Percentiles rank a stretch among this genome's conserved stretches.
Evolutionary conservation across 805 yeast species (phyloP).

Genomic region (Pichia ethanolica): DNA sequence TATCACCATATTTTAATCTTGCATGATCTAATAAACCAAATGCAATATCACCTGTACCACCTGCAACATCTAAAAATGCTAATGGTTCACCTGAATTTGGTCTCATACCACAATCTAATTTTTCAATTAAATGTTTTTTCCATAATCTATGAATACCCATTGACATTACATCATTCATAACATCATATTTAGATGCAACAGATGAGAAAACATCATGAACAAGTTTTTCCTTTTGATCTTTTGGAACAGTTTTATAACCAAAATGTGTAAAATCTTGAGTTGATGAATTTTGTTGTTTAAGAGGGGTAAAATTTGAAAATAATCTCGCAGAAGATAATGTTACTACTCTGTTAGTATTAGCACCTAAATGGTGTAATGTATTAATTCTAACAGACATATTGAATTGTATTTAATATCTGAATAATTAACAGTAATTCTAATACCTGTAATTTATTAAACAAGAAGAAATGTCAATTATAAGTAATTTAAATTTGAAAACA

Average conservation of each 20-base stretch:
- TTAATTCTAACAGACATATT: neutral
- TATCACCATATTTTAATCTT: constrained; percentile 65
- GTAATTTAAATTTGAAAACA: too few relatives aligned
- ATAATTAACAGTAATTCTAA: too few relatives aligned
- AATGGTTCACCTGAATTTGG: constrained; percentile 73
- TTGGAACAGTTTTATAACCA: constrained; percentile 78
- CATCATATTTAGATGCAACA: constrained; percentile 89
- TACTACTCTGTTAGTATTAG: too few relatives aligned
- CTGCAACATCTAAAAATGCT: constrained; percentile 91
- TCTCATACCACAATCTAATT: constrained; percentile 88
- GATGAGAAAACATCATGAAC: constrained; percentile 87
- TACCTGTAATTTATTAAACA: too few relatives aligned
- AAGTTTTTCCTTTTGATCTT: constrained; percentile 70
- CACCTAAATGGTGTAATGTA: neutral
- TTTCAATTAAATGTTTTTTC: constrained; percentile 85
- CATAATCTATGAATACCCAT: constrained; percentile 90
- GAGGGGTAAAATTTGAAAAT: constrained; percentile 9
- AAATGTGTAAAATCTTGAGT: constrained; percentile 61
- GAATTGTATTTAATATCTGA: neutral
- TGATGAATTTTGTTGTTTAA: neutral
- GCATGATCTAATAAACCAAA: constrained; percentile 93
- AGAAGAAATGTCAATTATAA: too few relatives aligned
- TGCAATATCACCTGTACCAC: constrained; percentile 98
- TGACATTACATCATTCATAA: constrained; percentile 98
- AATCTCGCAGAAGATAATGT: constrained; percentile 2